A percentile compares a stretch with the other conserved stretches of the same genome.
These are phyloP conservation scores for Fusarium haematococcum DNA, from an alignment of 2,329 filamentous ascomycete genomes.

Conservation along the genomic window DNA sequence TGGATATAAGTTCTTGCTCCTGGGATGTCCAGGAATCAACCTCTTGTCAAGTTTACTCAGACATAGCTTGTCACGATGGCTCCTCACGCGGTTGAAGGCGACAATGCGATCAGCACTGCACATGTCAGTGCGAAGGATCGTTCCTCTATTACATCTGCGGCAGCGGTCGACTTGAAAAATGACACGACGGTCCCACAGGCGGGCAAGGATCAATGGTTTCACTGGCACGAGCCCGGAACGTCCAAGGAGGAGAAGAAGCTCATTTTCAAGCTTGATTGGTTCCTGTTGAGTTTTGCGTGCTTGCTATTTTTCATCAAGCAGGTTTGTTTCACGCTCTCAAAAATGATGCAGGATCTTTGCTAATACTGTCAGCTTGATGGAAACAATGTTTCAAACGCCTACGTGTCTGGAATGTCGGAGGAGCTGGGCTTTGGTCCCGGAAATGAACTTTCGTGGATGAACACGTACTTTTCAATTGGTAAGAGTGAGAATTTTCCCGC, in stretches of 20 bases:
- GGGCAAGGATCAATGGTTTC: slow-evolving; percentile 45
- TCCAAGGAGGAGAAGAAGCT: slow-evolving; percentile 57
- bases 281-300: slow-evolving; percentile 53
- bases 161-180: background rate
- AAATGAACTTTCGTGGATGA: slow-evolving; percentile 59
- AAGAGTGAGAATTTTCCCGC: background rate
- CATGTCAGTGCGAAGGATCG: background rate
- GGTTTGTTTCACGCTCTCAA: background rate
- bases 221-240: slow-evolving; percentile 57
- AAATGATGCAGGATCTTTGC: background rate
- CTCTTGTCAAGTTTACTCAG: background rate
- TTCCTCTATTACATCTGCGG: background rate
- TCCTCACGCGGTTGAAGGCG: background rate
- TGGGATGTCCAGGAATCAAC: background rate
- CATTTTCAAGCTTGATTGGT: slow-evolving; percentile 63
- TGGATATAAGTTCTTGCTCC: background rate
- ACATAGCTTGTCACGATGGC: background rate
- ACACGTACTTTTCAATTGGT: slow-evolving; percentile 61
- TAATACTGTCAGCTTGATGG: slow-evolving; percentile 52
- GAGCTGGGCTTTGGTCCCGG: slow-evolving; percentile 56
- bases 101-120: background rate
- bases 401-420: slow-evolving; percentile 60
- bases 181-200: background rate
- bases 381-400: slow-evolving; percentile 62
- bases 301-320: slow-evolving; percentile 61